Evolutionary conservation across 306 rosid genomes (phyloP).

Genomic region (Astragalus membranaceus): DNA sequence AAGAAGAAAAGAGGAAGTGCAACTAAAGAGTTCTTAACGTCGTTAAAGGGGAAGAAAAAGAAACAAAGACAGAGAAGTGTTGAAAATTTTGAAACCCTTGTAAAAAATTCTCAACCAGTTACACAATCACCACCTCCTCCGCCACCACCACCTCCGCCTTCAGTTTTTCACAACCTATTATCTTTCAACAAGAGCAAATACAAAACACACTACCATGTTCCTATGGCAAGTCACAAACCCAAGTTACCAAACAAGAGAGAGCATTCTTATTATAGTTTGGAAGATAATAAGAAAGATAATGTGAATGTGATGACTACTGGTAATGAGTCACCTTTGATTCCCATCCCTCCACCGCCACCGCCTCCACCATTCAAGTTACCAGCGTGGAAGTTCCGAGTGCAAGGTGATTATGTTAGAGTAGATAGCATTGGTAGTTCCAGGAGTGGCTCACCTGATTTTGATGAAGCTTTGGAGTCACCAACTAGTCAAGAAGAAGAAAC

Average conservation of each 20-base stretch:
- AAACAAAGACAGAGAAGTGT: conserved; percentile 63
- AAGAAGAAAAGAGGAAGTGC: conserved; percentile 56
- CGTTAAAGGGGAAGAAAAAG: conserved; percentile 53
- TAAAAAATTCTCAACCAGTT: conserved; percentile 16
- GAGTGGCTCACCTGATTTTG: conserved; percentile 68
- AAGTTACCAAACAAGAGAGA: conserved; percentile 28
- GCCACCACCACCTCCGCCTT: conserved; percentile 36
- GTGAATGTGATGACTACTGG: conserved; percentile 19
- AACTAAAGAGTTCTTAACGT: conserved; percentile 49
- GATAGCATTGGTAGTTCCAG: conserved; percentile 62
- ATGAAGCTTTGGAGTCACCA: conserved; percentile 44
- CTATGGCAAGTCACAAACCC: conserved; percentile 26
- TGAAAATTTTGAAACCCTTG: conserved; percentile 47
- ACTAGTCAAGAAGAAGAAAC: conserved; percentile 13
- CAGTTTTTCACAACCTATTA: conserved; percentile 51
- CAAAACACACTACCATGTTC: conserved; percentile 24
- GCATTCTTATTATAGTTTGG: conserved; percentile 11
- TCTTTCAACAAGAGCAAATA: conserved; percentile 46
- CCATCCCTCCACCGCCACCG: conserved; percentile 71
- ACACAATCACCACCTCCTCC: conserved; percentile 28
- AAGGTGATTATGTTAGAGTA: conserved; percentile 68
- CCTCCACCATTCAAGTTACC: conserved; percentile 60
- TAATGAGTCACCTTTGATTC: conserved; percentile 47
- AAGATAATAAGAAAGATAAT: conserved; percentile 21
- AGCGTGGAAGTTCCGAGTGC: conserved; percentile 41